Percentiles rank a stretch among this genome's conserved stretches.
These are phyloP conservation scores for Calophaca sinica DNA, from an alignment of 306 rosid species.

Conservation along the genomic window DNA sequence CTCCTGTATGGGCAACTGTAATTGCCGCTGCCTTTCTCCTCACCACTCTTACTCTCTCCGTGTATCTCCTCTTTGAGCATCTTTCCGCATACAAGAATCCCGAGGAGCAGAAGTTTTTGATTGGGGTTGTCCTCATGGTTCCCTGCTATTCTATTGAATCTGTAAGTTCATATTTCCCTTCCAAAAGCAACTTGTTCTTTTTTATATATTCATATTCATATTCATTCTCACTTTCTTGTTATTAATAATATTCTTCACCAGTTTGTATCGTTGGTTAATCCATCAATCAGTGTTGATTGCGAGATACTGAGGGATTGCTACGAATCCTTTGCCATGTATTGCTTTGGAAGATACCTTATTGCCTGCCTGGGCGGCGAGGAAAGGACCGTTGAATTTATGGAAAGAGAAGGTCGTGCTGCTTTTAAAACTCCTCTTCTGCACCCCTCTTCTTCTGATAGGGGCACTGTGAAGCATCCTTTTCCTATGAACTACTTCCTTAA, in stretches of 20 bases:
- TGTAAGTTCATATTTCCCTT: constrained; percentile 53
- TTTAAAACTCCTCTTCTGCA: constrained; percentile 74
- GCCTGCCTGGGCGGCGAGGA: constrained; percentile 98
- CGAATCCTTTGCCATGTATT: constrained; percentile 99
- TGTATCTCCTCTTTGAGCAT: constrained; percentile 86
- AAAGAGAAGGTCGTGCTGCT: constrained; percentile 81
- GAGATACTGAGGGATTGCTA: constrained; percentile 94
- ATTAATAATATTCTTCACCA: not conserved
- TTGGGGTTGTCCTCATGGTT: constrained; percentile 95
- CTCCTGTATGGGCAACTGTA: constrained; percentile 89
- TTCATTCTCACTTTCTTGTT: constrained; percentile 38
- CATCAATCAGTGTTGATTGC: constrained; percentile 83
- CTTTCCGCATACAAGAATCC: constrained; percentile 98
- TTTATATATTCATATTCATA: not conserved
- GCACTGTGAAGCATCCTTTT: constrained; percentile 82
- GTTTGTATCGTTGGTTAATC: constrained; percentile 85
- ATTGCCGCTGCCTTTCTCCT: constrained; percentile 70
- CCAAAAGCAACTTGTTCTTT: not conserved
- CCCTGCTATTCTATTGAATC: constrained; percentile 98
- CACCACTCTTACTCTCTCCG: constrained; percentile 71
- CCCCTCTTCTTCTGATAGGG: constrained; percentile 59
- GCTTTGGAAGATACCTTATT: constrained; percentile 98
- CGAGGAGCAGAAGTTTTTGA: constrained; percentile 94
- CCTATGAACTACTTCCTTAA: constrained; percentile 81
- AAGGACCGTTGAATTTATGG: constrained; percentile 88